Conservation (phyloP, 2,329 filamentous ascomycete species). For the Fusarium odoratissimum region DNA sequence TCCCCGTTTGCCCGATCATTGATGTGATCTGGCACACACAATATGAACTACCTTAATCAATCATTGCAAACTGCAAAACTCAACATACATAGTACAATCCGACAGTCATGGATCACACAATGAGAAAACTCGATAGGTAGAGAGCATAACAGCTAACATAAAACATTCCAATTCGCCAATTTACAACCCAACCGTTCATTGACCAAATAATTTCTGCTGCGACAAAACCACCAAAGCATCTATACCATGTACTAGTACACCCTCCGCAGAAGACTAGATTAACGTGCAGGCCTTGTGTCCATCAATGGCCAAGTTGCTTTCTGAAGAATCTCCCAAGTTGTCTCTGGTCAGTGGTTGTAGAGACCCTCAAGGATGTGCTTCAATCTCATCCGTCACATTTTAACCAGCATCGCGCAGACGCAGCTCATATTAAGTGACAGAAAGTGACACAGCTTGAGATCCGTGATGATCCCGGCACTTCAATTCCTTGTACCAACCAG, state of each 20-base stretch:
- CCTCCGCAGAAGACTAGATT: slow-evolving; percentile 19
- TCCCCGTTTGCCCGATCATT: slow-evolving; percentile 2
- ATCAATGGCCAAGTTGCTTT: slow-evolving; percentile 3
- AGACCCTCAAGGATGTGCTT: background rate
- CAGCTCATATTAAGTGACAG: slow-evolving; percentile 1
- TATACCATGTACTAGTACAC: slow-evolving; percentile 36
- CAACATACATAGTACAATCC: background rate
- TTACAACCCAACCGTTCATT: slow-evolving; percentile 16
- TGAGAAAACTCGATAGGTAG: background rate
- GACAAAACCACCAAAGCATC: slow-evolving; percentile 33
- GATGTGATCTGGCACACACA: background rate
- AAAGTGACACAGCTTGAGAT: background rate
- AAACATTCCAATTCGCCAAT: slow-evolving; percentile 34
- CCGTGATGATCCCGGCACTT: slow-evolving; percentile 17
- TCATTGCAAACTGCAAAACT: background rate
- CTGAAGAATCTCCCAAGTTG: background rate
- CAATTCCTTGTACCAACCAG: slow-evolving; percentile 28
- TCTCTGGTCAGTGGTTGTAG: background rate
- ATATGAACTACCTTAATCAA: background rate
- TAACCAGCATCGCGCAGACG: background rate
- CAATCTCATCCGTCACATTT: background rate
- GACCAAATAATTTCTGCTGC: slow-evolving; percentile 17
- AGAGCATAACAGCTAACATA: background rate
- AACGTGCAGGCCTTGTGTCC: slow-evolving; percentile 1
- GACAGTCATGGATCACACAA: background rate